Conservation (phyloP, 1,284 basidiomycete species). For the Ceratobasidium sp. region DNA sequence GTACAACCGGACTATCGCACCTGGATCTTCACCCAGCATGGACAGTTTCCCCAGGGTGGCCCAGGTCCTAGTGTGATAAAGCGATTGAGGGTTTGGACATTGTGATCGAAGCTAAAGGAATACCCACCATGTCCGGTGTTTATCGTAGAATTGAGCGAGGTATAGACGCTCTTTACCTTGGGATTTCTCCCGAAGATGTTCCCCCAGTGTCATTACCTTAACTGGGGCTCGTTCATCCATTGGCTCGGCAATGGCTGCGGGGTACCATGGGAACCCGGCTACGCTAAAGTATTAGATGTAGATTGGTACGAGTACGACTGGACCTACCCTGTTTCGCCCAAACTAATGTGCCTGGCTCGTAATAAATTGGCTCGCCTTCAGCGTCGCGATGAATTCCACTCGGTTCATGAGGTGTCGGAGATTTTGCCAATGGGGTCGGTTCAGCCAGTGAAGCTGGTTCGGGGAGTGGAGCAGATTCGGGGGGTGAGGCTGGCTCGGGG, state of each 20-base stretch:
- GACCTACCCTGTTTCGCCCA: slow-evolving; percentile 74
- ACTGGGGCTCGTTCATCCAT: slow-evolving; percentile 66
- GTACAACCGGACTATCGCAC: slow-evolving; percentile 58
- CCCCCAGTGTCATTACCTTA: slow-evolving; percentile 61
- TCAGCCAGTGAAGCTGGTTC: slow-evolving; percentile 16
- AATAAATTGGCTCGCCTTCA: slow-evolving; percentile 4
- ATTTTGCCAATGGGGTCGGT: background rate
- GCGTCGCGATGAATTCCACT: slow-evolving; percentile 40
- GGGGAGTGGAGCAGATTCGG: slow-evolving; percentile 4
- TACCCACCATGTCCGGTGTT: slow-evolving; percentile 67
- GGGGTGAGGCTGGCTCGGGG: background rate
- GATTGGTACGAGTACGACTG: background rate
- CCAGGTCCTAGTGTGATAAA: slow-evolving; percentile 63
- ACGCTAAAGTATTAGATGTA: slow-evolving; percentile 6
- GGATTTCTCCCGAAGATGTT: slow-evolving; percentile 40
- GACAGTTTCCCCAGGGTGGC: slow-evolving; percentile 64
- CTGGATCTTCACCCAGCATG: slow-evolving; percentile 68
- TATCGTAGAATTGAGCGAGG: slow-evolving; percentile 79
- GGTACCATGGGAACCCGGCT: slow-evolving; percentile 77
- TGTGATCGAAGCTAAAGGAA: background rate
- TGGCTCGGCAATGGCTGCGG: slow-evolving; percentile 68
- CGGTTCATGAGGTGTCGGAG: slow-evolving; percentile 4
- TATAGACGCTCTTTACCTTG: slow-evolving; percentile 58
- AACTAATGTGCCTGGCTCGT: slow-evolving; percentile 58
- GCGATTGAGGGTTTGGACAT: slow-evolving; percentile 6